Conservation (phyloP, 306 rosid genomes). For the Oxytropis ochrocephala region DNA sequence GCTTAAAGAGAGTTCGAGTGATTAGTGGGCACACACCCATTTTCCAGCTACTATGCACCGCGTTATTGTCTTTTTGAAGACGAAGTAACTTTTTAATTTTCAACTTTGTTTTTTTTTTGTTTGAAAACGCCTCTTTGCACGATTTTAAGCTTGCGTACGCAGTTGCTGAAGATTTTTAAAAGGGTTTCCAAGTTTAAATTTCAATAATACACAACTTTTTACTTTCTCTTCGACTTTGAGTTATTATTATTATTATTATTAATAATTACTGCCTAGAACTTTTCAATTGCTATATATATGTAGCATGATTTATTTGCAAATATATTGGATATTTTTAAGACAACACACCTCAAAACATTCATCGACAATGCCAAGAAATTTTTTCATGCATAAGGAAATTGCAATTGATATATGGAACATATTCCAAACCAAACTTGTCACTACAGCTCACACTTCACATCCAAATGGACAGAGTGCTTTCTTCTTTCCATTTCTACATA, state of each 20-base stretch:
- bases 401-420: neutral
- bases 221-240: neutral
- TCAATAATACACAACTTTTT: conserved; percentile 1
- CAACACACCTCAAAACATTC: neutral
- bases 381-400: neutral
- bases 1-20: neutral
- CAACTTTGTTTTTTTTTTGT: neutral
- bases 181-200: neutral
- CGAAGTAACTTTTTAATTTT: conserved; percentile 13
- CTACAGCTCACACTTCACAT: conserved; percentile 36
- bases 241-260: too few species aligned
- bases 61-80: neutral
- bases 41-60: neutral
- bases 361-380: conserved; percentile 10
- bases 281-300: too few species aligned
- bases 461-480: conserved; percentile 56
- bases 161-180: conserved; percentile 22
- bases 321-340: neutral
- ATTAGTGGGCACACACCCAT: conserved; percentile 15
- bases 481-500: conserved; percentile 32
- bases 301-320: neutral
- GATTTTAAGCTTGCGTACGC: conserved; percentile 12
- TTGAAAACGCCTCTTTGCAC: conserved; percentile 29
- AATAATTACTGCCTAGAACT: neutral
- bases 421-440: conserved; percentile 19